A percentile compares a stretch with the other conserved stretches of the same genome.
phyloP scores from a whole-genome alignment of 1,284 basidiomycete genomes.

The Puccinia polysora region DNA sequence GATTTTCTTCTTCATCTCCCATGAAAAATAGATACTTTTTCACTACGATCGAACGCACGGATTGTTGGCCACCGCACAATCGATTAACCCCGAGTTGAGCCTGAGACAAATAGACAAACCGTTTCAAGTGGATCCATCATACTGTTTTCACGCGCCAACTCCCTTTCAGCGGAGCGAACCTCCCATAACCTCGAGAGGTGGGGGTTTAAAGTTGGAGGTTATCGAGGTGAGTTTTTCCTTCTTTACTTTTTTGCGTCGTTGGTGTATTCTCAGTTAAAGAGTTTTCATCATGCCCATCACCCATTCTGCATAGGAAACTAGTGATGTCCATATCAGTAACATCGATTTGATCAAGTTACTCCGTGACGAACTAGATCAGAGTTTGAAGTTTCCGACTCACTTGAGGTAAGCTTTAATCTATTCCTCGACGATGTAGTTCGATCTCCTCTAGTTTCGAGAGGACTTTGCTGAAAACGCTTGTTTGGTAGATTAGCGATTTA shows the following conservation, averaged over 20 bases:
- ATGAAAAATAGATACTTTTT: not conserved
- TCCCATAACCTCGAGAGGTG: not conserved
- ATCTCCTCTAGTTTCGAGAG: not conserved
- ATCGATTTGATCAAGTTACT: not conserved
- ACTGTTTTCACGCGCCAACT: not conserved
- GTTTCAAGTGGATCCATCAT: not conserved
- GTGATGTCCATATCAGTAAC: not conserved
- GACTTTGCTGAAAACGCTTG: not conserved
- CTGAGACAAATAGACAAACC: not conserved
- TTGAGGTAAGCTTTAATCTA: constrained; percentile 4
- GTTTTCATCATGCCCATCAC: not conserved
- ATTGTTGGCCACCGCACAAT: not conserved
- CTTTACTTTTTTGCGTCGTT: not conserved
- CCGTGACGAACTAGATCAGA: not conserved
- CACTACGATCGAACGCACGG: not conserved
- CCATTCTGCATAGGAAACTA: not conserved
- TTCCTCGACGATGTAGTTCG: not conserved
- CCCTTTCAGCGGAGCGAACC: not conserved
- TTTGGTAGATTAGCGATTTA: constrained; percentile 8
- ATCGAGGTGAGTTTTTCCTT: not conserved
- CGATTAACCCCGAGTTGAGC: not conserved
- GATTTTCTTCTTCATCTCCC: too few relatives aligned
- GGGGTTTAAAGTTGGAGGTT: not conserved
- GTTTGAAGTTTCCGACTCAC: constrained; percentile 4
- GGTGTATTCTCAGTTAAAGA: not conserved